Conservation (phyloP, 2,329 filamentous ascomycete genomes). For the Botrytis squamosa region DNA sequence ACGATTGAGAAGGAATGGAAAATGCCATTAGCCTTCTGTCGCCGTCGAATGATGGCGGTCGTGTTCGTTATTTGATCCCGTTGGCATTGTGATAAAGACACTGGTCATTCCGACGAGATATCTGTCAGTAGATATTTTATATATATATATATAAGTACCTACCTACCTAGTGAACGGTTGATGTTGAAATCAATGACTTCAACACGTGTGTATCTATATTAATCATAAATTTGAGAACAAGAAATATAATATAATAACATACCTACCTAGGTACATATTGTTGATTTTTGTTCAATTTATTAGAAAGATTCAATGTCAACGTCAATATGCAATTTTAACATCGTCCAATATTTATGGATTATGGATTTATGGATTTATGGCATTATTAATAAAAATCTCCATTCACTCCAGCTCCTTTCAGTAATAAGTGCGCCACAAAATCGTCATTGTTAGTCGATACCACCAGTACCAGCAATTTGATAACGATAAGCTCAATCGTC, state of each 20-base stretch:
- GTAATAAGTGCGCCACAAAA: background rate
- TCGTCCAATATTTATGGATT: background rate
- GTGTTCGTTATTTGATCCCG: background rate
- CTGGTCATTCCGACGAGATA: background rate
- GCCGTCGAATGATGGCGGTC: background rate
- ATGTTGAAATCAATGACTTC: background rate
- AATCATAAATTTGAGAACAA: too few species aligned
- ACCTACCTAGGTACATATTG: too few species aligned
- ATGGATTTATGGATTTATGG: background rate
- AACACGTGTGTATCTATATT: background rate
- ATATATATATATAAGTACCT: background rate
- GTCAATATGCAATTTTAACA: background rate
- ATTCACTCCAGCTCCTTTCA: background rate
- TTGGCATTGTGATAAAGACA: background rate
- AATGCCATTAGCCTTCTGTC: background rate
- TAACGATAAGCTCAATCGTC: slow-evolving; percentile 2
- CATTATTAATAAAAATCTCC: background rate
- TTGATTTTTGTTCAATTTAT: background rate
- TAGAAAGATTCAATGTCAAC: background rate
- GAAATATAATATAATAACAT: too few species aligned
- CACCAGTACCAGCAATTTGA: background rate
- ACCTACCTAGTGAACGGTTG: fast-evolving
- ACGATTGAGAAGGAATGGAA: too few species aligned
- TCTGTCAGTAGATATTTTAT: background rate
- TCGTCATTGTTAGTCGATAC: background rate